Evolutionary conservation across 345 rosid species (phyloP).

Genomic region (Conringia planisiliqua): DNA sequence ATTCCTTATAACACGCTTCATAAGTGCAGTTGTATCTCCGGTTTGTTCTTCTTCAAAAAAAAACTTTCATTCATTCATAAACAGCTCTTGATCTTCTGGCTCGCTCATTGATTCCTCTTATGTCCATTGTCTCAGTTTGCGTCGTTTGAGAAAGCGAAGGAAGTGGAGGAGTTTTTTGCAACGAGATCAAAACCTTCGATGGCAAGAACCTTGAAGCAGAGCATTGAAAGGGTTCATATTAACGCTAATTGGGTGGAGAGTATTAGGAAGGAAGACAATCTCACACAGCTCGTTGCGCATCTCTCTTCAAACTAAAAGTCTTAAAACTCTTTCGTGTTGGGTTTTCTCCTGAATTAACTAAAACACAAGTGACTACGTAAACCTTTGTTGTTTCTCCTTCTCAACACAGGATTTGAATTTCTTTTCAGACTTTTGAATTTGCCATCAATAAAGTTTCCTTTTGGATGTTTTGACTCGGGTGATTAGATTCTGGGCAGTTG

Average conservation of each 20-base stretch:
- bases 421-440: not conserved
- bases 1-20: slow-evolving; percentile 63
- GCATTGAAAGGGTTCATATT: slow-evolving; percentile 67
- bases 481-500: too few relatives aligned
- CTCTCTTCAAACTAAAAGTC: slow-evolving; percentile 27
- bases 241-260: slow-evolving; percentile 81
- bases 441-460: slow-evolving; percentile 5
- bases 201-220: slow-evolving; percentile 90
- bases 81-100: not conserved
- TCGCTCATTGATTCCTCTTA: not conserved
- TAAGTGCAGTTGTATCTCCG: slow-evolving; percentile 73
- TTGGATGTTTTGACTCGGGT: not conserved
- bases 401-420: not conserved
- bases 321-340: not conserved
- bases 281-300: slow-evolving; percentile 47
- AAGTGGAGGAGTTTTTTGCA: slow-evolving; percentile 81
- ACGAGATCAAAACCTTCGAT: slow-evolving; percentile 53
- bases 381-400: slow-evolving; percentile 1
- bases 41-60: slow-evolving; percentile 34
- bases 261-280: slow-evolving; percentile 52
- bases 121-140: slow-evolving; percentile 54
- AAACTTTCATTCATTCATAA: not conserved
- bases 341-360: not conserved
- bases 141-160: slow-evolving; percentile 71
- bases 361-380: not conserved